Base-by-base conservation (phyloP, 2,329 filamentous ascomycete genomes). In the Hortaea sp. region DNA sequence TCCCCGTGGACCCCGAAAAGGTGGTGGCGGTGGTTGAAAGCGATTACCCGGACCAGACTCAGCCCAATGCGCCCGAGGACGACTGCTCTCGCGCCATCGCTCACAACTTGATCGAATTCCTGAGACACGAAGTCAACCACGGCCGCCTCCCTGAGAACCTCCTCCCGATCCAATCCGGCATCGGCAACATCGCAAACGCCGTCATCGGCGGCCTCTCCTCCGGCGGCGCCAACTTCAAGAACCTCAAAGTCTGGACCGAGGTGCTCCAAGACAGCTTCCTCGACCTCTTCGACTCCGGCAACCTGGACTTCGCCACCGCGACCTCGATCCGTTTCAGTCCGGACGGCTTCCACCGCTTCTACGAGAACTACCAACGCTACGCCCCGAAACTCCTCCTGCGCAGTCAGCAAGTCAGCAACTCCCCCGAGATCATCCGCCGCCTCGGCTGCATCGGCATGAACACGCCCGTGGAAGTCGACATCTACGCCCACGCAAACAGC, bases 381-480 rank as follows among this genome's bases (percentile, higher is more conserved):
- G 74, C 84, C 42, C 76, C 83, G 63, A 90, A 89, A 72, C 78
- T 94, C 2, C 82, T 94, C 47, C 81, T 94, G 41, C 85, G 88
- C 52, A 82, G 82, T n/a, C 88, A 94, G 70, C 79, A 85, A 63
- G 85, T 94, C 7, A 89, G 84, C 60, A 94, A 94, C 75, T 84
- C 82, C 2, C 88, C 88, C 49, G 88, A 94, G 69, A 88, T 94
- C 69, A 94, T 94, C 70, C 80, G 86, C 46, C 79, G 88, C 28
- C 74, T 94, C 1, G 88, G 88, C 50, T 82, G 88, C 55, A 94
- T 95, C 57, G 88, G 86, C 64, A 94, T 94, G 88, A 94, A 94
- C 76, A 94, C 88, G 0, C 88, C 88, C 20, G 86, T 94, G 41
- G 88, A 94, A 69, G 88, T 94, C 11, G 88, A 94, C 69, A 94